Conservation (phyloP, 2,329 filamentous ascomycete species). For the Pseudogymnoascus sp. region DNA sequence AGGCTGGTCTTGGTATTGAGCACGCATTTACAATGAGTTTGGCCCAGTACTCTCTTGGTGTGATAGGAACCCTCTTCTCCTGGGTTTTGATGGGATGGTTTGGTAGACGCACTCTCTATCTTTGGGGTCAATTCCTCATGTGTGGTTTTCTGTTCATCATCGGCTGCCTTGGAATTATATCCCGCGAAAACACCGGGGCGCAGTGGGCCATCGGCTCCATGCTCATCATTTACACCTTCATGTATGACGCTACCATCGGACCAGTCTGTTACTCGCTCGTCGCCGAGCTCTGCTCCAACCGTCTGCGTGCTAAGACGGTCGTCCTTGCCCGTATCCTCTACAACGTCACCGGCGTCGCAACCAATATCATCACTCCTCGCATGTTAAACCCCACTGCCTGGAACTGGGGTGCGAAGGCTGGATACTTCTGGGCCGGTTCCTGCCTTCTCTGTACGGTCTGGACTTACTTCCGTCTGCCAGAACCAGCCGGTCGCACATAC, state of each 20-base stretch:
- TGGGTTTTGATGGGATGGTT: constrained; percentile 41
- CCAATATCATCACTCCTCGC: constrained; percentile 75
- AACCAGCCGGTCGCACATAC: constrained; percentile 70
- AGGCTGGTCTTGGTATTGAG: constrained; percentile 42
- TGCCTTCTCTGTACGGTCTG: constrained; percentile 31
- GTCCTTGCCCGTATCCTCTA: constrained; percentile 68
- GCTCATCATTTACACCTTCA: constrained; percentile 74
- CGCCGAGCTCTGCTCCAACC: constrained; percentile 70
- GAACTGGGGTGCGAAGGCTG: constrained; percentile 60
- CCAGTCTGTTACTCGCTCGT: constrained; percentile 88
- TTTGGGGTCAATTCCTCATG: constrained; percentile 55
- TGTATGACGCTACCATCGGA: constrained; percentile 80
- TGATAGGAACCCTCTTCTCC: constrained; percentile 44
- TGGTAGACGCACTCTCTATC: constrained; percentile 30
- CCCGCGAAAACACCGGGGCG: constrained; percentile 31
- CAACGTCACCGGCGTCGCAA: constrained; percentile 72
- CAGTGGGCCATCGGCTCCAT: constrained; percentile 43
- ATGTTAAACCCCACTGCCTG: constrained; percentile 85
- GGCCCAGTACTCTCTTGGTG: constrained; percentile 40
- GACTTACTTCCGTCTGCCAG: constrained; percentile 35
- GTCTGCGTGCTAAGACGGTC: constrained; percentile 84
- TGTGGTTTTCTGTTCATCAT: constrained; percentile 72
- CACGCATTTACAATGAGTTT: constrained; percentile 48
- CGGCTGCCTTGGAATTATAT: constrained; percentile 52
- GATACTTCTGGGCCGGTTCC: constrained; percentile 31